phyloP scores from a whole-genome alignment of 352 stramenopile species.

The Phytophthora hybrid region DNA sequence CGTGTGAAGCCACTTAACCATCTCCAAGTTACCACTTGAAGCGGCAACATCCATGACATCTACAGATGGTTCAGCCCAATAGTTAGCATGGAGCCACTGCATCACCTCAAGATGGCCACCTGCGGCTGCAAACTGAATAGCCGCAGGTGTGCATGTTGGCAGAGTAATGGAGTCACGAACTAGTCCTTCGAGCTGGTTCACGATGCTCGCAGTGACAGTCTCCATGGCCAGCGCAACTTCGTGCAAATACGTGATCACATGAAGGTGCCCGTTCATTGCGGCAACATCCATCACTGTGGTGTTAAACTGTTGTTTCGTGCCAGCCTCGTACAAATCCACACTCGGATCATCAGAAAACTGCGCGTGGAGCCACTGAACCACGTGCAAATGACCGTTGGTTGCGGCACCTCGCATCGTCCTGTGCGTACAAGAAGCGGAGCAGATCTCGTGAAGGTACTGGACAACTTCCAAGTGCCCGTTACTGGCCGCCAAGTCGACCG shows the following conservation, averaged over 20 bases:
- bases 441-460: slow-evolving; percentile 33
- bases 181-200: neutral
- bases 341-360: slow-evolving; percentile 18
- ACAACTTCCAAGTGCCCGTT: slow-evolving; percentile 35
- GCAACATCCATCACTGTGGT: slow-evolving; percentile 40
- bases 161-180: neutral
- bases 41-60: slow-evolving; percentile 37
- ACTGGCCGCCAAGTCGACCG: slow-evolving; percentile 31
- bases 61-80: slow-evolving; percentile 23
- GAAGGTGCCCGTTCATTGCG: slow-evolving; percentile 41
- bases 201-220: neutral
- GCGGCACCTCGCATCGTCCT: slow-evolving; percentile 34
- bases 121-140: slow-evolving; percentile 30
- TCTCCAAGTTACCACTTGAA: slow-evolving; percentile 31
- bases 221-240: slow-evolving; percentile 22
- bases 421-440: slow-evolving; percentile 21
- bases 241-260: slow-evolving; percentile 42
- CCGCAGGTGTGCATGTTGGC: slow-evolving; percentile 20
- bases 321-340: slow-evolving; percentile 25
- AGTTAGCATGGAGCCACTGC: slow-evolving; percentile 42
- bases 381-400: slow-evolving; percentile 27
- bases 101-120: slow-evolving; percentile 34
- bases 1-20: slow-evolving; percentile 40
- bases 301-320: slow-evolving; percentile 30
- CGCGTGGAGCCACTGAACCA: slow-evolving; percentile 35